phyloP scores from a whole-genome alignment of 2,329 filamentous ascomycete genomes.

The Cytospora schulzeri region DNA sequence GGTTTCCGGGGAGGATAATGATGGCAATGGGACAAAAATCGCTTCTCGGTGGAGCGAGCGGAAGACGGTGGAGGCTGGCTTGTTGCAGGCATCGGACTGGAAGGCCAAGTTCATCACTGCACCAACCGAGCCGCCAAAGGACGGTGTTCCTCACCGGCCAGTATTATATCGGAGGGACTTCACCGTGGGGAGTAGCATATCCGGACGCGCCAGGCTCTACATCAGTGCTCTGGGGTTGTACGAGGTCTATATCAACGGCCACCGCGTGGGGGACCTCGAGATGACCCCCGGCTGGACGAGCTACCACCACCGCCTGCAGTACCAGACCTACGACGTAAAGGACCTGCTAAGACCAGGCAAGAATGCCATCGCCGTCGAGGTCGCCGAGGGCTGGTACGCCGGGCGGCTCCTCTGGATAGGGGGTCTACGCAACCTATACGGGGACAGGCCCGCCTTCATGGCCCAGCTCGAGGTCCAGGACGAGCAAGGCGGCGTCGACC shows the following conservation, averaged over 20 bases:
- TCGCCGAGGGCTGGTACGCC: constrained; percentile 56
- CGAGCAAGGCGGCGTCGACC: constrained; percentile 26
- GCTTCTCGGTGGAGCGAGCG: constrained; percentile 13
- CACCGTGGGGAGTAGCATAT: neutral
- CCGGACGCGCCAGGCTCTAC: constrained; percentile 24
- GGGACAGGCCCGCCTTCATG: constrained; percentile 37
- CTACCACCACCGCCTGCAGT: constrained; percentile 47
- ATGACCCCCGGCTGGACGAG: constrained; percentile 49
- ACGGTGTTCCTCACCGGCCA: constrained; percentile 21
- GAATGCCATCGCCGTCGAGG: constrained; percentile 49
- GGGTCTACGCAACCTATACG: constrained; percentile 36
- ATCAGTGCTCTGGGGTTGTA: constrained; percentile 42
- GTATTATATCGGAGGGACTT: constrained; percentile 21
- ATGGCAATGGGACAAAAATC: neutral
- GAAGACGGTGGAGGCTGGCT: constrained; percentile 20
- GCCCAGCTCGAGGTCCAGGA: constrained; percentile 35
- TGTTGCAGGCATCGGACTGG: constrained; percentile 23
- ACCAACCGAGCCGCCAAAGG: constrained; percentile 4
- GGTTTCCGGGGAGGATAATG: neutral
- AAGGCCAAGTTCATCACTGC: constrained; percentile 25
- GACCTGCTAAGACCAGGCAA: constrained; percentile 35
- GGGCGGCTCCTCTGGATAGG: constrained; percentile 41
- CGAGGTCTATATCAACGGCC: constrained; percentile 43
- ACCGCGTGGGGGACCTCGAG: constrained; percentile 34
- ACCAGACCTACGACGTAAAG: constrained; percentile 47